Base-by-base conservation (phyloP, 2,329 filamentous ascomycete genomes). In the Exophiala calicioides region DNA sequence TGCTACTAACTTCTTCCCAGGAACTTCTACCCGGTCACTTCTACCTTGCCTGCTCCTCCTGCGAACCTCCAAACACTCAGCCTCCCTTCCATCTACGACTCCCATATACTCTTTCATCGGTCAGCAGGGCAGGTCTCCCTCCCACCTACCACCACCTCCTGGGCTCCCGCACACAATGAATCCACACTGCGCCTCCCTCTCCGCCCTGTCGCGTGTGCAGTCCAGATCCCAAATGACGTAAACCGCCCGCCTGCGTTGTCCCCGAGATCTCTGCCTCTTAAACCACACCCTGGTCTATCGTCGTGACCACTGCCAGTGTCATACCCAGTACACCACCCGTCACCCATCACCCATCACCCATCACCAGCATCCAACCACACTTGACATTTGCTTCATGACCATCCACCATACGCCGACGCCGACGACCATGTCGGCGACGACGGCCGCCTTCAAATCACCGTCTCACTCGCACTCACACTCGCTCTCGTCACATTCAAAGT, bases 401-500 rank as follows among this genome's bases (percentile, higher is more conserved):
- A 27, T 29, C 23, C 36, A 50, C 36, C 41, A 44, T n/a, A 42
- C 19, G 26, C 24, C 33, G 44, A 31, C 34, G 31, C 27, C 35
- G 29, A 35, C 36, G 40, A 52, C 39, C 40, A 64, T 63, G 59
- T 61, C 59, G 35, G 57, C 58, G 23, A 51, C 60, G n/a, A 59
- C 60, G 23, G 55, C 62, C 13, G 48, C 53, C 12, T 44, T 55
- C 34, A 59, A 58, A 39, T 54, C 48, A 15, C 47, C 55, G 12
- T 55, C 55, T 4, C 53, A 48, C 52, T 57, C 44, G 35, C 55
- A 56, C 27, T 50, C 41, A 13, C 48, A 53, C 32, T 53, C 53
- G 5, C 58, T 32, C n/a, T 42, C 38, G 24, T 31, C 44, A n/a
- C 48, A 29, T 48, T 54, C 43, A 52, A 59, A 38, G 44, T 56